A percentile compares a stretch with the other conserved stretches of the same genome.
Conservation (phyloP, 176 grass and related monocot genomes). For the Juncus inflexus region DNA sequence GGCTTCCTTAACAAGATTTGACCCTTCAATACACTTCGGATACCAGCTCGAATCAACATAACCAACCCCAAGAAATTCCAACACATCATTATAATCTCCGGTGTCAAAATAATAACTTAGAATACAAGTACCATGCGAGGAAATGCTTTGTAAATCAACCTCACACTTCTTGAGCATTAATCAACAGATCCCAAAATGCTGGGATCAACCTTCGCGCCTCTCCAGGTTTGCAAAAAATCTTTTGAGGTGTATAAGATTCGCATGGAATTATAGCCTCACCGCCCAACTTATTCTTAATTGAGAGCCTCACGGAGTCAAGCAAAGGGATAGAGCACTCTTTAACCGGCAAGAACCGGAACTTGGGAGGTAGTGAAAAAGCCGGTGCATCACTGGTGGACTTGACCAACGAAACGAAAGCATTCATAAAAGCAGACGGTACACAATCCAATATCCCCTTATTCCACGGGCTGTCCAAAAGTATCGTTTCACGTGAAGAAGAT, state of each 20-base stretch:
- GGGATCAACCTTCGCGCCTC: slow-evolving; percentile 35
- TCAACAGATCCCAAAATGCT: slow-evolving; percentile 54
- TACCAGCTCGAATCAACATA: slow-evolving; percentile 48
- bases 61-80: slow-evolving; percentile 44
- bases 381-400: slow-evolving; percentile 39
- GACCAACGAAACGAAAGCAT: slow-evolving; percentile 49
- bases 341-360: slow-evolving; percentile 52
- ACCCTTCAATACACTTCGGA: slow-evolving; percentile 54
- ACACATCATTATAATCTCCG: slow-evolving; percentile 22
- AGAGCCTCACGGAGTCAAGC: slow-evolving; percentile 45
- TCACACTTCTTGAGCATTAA: slow-evolving; percentile 25
- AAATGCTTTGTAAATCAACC: slow-evolving; percentile 40
- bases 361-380: slow-evolving; percentile 22
- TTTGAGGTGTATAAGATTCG: slow-evolving; percentile 38
- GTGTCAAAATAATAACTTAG: slow-evolving; percentile 54
- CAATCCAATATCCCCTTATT: slow-evolving; percentile 76
- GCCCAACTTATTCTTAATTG: slow-evolving; percentile 49
- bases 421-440: slow-evolving; percentile 52
- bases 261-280: slow-evolving; percentile 57
- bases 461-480: slow-evolving; percentile 55
- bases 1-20: slow-evolving; percentile 37
- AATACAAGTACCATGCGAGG: slow-evolving; percentile 49
- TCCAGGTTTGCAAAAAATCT: slow-evolving; percentile 58
- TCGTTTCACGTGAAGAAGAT: slow-evolving; percentile 55
- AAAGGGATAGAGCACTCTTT: slow-evolving; percentile 28